Evolutionary conservation across 306 rosid genomes (phyloP).

Genomic region (Lathyrus oleraceus): DNA sequence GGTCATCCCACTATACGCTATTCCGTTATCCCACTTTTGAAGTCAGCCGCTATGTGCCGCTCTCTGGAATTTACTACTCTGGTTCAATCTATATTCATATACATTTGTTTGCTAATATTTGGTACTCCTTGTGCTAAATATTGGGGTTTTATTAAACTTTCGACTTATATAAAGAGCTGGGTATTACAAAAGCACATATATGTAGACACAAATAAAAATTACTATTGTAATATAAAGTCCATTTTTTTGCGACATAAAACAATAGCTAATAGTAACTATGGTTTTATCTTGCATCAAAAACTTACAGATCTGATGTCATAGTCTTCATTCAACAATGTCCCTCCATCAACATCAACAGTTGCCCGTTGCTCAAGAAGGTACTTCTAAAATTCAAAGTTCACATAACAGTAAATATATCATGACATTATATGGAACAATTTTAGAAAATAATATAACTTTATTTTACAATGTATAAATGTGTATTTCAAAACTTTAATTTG

Average conservation of each 20-base stretch:
- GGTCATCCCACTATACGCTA: too few relatives aligned
- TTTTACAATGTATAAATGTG: background rate
- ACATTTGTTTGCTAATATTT: background rate
- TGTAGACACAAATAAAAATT: background rate
- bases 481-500: background rate
- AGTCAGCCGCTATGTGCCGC: too few relatives aligned
- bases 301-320: constrained; percentile 90
- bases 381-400: constrained; percentile 53
- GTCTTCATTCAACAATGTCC: constrained; percentile 86
- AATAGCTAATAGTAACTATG: background rate
- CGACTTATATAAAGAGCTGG: background rate
- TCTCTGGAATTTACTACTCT: background rate
- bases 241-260: constrained; percentile 6
- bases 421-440: constrained; percentile 8
- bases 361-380: constrained; percentile 92
- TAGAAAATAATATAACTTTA: background rate
- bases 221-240: constrained; percentile 5
- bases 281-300: constrained; percentile 32
- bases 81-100: background rate
- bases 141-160: background rate
- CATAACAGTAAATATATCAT: constrained; percentile 14
- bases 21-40: too few relatives aligned
- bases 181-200: background rate
- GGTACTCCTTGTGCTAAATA: background rate
- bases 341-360: constrained; percentile 74